Evolutionary conservation across 768 basidiomycete species (phyloP), one percentile per base, ranked within the genome.

Genomic region (Lactifluus subvellereus): DNA sequence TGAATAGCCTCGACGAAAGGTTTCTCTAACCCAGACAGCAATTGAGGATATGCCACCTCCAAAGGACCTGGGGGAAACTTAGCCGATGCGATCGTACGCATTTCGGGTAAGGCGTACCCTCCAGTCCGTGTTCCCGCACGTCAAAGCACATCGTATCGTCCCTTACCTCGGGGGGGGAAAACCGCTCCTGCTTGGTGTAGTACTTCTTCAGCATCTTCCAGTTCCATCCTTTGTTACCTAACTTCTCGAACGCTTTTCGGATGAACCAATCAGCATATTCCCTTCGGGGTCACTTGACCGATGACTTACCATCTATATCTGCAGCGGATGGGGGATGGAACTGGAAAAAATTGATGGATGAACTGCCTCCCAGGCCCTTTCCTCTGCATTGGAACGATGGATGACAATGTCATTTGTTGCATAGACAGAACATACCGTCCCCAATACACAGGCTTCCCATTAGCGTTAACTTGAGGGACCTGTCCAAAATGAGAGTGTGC

Each of bases 171-270:
- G 61, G 62, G 20, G 42, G 53, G 35, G 48, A 56, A 22, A 57
- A 67, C 8, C 52, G 48, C 54, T 71, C 70, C 33, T 13, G 42
- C 37, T 61, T 68, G 48, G 59, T 69, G 52, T 43, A 61, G 50
- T 71, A 70, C 43, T 57, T 53, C 22, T 53, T 58, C 48, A 65
- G 50, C 20, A 22, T 52, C 27, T 65, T 50, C 69, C 69, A 71
- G 27, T 68, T 68, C 70, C 70, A 71, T 9, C 70, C 70, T 20
- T 64, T 61, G 48, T 70, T 71, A 13, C 70, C 70, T 6, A 71
- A 59, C 37, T 57, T 58, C 43, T 70, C 70, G 18, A 65, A 67
- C 10, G 65, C 65, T 66, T 18, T 35, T 33, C 10, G 10, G 4
- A 42, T n/a, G 11, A 13, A 3, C 33, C 3, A 27, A 51, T 62